phyloP scores from a whole-genome alignment of 2,329 filamentous ascomycete species.

The Cladosporium sp. region DNA sequence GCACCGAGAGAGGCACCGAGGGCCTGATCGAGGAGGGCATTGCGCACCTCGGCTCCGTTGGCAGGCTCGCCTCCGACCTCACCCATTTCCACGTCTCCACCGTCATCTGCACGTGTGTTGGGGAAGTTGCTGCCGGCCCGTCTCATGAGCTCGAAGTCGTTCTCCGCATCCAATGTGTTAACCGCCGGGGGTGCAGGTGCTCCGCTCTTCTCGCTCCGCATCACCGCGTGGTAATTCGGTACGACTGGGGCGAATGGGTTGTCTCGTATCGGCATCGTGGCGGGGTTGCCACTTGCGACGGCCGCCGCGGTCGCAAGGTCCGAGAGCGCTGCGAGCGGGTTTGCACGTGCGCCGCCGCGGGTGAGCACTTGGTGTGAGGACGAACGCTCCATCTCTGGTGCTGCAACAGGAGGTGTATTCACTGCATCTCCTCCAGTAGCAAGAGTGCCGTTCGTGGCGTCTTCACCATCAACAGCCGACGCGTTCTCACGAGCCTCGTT shows the following conservation, averaged over 20 bases:
- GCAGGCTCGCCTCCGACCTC: constrained; percentile 17
- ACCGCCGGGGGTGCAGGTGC: constrained; percentile 45
- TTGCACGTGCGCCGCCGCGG: constrained; percentile 44
- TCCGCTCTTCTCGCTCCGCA: constrained; percentile 42
- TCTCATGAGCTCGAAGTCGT: constrained; percentile 47
- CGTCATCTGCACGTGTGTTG: constrained; percentile 13
- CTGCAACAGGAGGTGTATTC: constrained; percentile 25
- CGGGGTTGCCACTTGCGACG: constrained; percentile 28
- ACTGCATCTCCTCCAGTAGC: constrained; percentile 22
- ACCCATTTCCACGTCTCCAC: constrained; percentile 21
- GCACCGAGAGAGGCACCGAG: constrained; percentile 23
- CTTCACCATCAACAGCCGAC: constrained; percentile 25
- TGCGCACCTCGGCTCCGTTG: constrained; percentile 25
- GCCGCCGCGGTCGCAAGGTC: constrained; percentile 49
- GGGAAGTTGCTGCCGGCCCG: constrained; percentile 22
- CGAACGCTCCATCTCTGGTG: constrained; percentile 56
- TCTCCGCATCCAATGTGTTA: constrained; percentile 41
- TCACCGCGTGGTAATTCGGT: constrained; percentile 42
- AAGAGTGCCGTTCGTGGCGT: constrained; percentile 22
- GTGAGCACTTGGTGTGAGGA: constrained; percentile 55
- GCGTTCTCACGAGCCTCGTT: constrained; percentile 23
- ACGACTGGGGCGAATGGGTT: constrained; percentile 45
- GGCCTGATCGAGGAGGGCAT: constrained; percentile 32
- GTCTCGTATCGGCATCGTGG: constrained; percentile 27
- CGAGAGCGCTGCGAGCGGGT: constrained; percentile 48